Base-by-base conservation (phyloP, 805 yeast genomes). In the Candida ficus region DNA sequence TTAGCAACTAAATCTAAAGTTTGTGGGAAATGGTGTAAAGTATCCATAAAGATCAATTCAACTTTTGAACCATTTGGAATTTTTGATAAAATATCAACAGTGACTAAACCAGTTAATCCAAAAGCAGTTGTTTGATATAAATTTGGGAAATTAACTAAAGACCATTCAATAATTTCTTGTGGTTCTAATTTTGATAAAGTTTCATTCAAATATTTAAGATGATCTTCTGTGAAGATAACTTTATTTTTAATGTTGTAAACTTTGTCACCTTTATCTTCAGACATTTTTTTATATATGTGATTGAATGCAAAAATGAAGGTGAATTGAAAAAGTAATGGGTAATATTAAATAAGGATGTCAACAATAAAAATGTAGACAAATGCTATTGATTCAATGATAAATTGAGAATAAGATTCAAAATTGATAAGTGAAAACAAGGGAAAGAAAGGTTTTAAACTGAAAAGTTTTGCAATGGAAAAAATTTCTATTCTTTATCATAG, bases 21-120 rank as follows among this genome's bases (percentile, higher is more conserved):
- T 61, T 91, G 98, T n/a, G 91, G 89, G 70, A 91, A 91, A 61
- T 91, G 97, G 56, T 90, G 86, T 47, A 91, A 66, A 0, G 98
- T 91, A 58, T 91, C 97, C 35, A 90, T 71, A 59, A 91, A 91
- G 2, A 91, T 82, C 41, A 90, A 67, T 41, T 89, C 95, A 7
- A 85, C 68, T 1, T 80, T 73, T 33, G 64, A 60, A 4, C 56
- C 56, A 44, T 43, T 22, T 59, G 44, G 58, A 35, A 81, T 52
- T 55, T 79, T 76, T 25, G 83, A 72, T 22, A 90, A 62, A 74
- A 90, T 84, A 60, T 90, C 96, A 32, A 86, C 68, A 11, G 91
- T 90, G 23, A 84, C 95, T 44, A 91, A 64, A 0, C 98, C 98
- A 1, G 96, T 86, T 35, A 91, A 70, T 0, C 98, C 98, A 63